Conservation (phyloP, 441 rosid species). For the Capsella rubella region DNA sequence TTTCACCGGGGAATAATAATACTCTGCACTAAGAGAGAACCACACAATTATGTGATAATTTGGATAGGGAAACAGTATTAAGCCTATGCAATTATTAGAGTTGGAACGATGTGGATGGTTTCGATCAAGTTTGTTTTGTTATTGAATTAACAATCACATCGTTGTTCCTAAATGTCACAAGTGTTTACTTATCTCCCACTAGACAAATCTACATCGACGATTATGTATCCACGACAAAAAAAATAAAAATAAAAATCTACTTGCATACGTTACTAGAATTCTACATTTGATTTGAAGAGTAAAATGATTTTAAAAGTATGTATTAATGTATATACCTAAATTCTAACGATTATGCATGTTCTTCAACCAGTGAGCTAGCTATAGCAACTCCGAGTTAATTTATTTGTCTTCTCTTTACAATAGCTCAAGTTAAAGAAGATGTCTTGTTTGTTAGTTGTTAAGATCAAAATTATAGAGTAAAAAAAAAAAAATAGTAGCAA, state of each 20-base stretch:
- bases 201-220: neutral
- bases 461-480: neutral
- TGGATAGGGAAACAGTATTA: neutral
- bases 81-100: too few species aligned
- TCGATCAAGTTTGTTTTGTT: neutral
- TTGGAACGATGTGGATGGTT: neutral
- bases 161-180: neutral
- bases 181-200: neutral
- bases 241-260: too few species aligned
- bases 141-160: neutral
- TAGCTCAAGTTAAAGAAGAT: neutral
- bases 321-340: too few species aligned
- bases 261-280: neutral
- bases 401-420: neutral
- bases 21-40: neutral
- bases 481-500: neutral
- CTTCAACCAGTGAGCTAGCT: neutral
- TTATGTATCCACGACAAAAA: too few species aligned
- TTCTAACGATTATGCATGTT: too few species aligned
- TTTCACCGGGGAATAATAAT: neutral
- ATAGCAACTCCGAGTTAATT: neutral
- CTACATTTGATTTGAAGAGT: too few species aligned
- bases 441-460: neutral
- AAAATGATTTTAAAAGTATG: too few species aligned
- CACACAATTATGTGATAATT: neutral